Evolutionary conservation across 2,329 filamentous ascomycete species (phyloP), one percentile per base, ranked within the genome.

Genomic region (Acrodontium crateriforme): DNA sequence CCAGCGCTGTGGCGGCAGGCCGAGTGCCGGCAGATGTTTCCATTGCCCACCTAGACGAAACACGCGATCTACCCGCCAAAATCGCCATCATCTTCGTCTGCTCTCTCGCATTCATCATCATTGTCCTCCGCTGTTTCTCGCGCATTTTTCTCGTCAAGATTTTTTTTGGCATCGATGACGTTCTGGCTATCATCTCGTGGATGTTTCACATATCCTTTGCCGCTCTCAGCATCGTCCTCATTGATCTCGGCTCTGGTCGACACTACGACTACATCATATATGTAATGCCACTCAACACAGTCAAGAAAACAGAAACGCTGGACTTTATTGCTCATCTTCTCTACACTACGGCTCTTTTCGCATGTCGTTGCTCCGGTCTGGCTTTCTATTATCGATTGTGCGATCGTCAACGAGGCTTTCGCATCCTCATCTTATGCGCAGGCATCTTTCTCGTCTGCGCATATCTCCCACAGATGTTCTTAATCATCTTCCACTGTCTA

Each of bases 281-380:
- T 40, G 59, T 67, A 3, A 47, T 67, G 22, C 44, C 57, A 12
- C 40, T 60, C 24, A 31, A 49, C 3, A 56, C 52, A 1, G 50
- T 65, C 17, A 49, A 58, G 18, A 10, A 46, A 7, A 64, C 60
- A 1, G 58, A 69, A 38, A 40, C 63, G 1, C 46, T 64, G 32
- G 65, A 69, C 39, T 67, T 65, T 26, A 44, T 47, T 18, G 62
- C 64, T 10, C 65, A 69, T 41, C 55, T 69, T 13, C 41, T 69
- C 32, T 69, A 69, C 40, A 65, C 63, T 2, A 58, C 58, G 1
- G 55, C 65, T 2, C 52, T 69, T 2, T 51, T 67, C 15, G 39
- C 63, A 8, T 66, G 65, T 32, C 61, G 65, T 9, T 42, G 67
- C 1, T 68, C 65, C 1, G 65, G 65, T 34, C 48, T 69, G 4